Percentiles rank a stretch among this genome's conserved stretches.
These are phyloP conservation scores for Rhodotorula sp. DNA, from an alignment of 1,284 basidiomycete species.

Conservation along the genomic window DNA sequence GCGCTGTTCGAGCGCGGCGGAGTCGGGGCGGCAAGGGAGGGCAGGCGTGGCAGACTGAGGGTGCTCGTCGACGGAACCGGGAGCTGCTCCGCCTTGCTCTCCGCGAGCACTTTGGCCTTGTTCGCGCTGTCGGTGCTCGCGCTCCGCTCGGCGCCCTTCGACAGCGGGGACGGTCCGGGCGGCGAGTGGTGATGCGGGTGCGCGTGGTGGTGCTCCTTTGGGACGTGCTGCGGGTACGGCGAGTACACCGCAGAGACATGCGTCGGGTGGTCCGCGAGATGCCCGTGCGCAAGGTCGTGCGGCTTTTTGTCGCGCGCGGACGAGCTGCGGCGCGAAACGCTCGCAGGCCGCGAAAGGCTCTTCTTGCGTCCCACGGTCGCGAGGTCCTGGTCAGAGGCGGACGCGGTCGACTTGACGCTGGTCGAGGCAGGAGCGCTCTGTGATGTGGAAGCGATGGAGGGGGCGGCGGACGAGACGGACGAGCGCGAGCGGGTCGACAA, in stretches of 20 bases:
- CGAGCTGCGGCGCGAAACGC: slow-evolving; percentile 12
- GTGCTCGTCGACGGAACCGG: neutral
- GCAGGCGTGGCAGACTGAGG: neutral
- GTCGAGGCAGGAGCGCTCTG: neutral
- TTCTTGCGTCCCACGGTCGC: slow-evolving; percentile 26
- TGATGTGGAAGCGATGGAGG: neutral
- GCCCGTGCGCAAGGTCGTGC: slow-evolving; percentile 37
- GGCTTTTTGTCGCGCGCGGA: slow-evolving; percentile 17
- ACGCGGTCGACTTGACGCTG: neutral
- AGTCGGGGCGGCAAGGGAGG: neutral
- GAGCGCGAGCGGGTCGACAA: slow-evolving; percentile 24
- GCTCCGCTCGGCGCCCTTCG: neutral
- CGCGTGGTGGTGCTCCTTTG: slow-evolving; percentile 5
- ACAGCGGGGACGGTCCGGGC: slow-evolving; percentile 7
- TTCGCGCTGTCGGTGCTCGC: neutral
- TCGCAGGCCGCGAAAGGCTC: slow-evolving; percentile 13
- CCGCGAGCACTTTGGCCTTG: neutral
- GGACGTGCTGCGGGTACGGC: slow-evolving; percentile 26
- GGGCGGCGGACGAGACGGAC: slow-evolving; percentile 22
- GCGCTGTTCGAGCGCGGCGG: neutral
- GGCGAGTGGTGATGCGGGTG: neutral
- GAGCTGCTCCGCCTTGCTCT: neutral
- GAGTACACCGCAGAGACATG: slow-evolving; percentile 26
- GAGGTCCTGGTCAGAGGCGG: slow-evolving; percentile 20
- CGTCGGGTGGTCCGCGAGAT: slow-evolving; percentile 25